These are phyloP conservation scores for Amoebophrya sp. DNA, from an alignment of 169 alveolate genomes.

Conservation along the genomic window DNA sequence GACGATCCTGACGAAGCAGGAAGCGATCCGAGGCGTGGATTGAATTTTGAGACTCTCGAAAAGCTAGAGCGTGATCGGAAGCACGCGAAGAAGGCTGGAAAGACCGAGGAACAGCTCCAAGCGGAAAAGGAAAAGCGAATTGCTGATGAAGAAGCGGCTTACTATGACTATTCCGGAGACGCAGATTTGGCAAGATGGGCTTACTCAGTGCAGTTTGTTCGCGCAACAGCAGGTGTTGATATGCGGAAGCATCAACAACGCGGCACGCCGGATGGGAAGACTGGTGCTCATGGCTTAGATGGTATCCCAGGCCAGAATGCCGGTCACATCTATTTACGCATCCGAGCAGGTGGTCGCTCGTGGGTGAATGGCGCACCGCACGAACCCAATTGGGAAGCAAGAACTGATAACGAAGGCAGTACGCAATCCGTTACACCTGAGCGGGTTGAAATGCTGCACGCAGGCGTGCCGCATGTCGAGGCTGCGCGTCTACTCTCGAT, in stretches of 20 bases:
- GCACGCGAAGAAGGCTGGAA: neutral
- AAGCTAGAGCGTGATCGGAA: neutral
- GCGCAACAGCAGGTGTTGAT: neutral
- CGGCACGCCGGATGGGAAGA: neutral
- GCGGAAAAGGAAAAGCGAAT: neutral
- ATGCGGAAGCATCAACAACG: neutral
- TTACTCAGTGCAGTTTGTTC: neutral
- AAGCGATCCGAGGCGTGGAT: too few relatives aligned
- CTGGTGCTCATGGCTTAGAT: neutral
- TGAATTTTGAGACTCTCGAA: neutral
- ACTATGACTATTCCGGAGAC: neutral
- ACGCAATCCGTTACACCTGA: neutral
- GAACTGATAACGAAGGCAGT: neutral
- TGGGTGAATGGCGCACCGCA: neutral
- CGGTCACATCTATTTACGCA: neutral
- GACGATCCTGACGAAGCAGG: neutral
- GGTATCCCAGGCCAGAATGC: neutral
- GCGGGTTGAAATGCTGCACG: neutral
- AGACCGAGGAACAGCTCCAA: neutral
- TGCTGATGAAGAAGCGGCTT: neutral
- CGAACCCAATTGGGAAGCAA: neutral
- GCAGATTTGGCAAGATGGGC: neutral
- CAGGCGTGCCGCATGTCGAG: neutral
- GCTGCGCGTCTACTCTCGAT: neutral
- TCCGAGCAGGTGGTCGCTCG: neutral